These are phyloP conservation scores for Fraxinus cuspidata DNA, from an alignment of 257 asterid species.

Conservation along the genomic window DNA sequence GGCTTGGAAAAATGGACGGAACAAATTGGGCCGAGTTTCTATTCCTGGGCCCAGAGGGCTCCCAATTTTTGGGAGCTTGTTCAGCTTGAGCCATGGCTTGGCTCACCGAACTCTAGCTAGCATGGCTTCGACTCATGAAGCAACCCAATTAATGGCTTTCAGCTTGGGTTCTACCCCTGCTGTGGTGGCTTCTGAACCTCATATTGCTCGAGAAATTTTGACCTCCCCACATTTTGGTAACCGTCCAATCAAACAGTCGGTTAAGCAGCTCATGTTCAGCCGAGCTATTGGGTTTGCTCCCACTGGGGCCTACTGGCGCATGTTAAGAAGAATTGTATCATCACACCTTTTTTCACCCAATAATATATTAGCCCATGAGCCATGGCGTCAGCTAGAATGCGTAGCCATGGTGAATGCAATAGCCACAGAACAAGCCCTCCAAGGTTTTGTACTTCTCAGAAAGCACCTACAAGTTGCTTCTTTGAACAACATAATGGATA, in stretches of 20 bases:
- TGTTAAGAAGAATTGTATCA: conserved; percentile 48
- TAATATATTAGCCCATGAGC: conserved; percentile 46
- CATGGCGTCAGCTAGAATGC: conserved; percentile 42
- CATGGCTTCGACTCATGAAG: conserved; percentile 40
- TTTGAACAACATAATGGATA: conserved; percentile 49
- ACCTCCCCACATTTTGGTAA: conserved; percentile 55
- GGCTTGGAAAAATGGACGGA: conserved; percentile 53
- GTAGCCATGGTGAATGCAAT: conserved; percentile 40
- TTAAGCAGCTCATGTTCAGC: conserved; percentile 57
- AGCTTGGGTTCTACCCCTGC: conserved; percentile 58
- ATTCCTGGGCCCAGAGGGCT: conserved; percentile 62
- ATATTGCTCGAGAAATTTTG: conserved; percentile 51
- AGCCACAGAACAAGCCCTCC: conserved; percentile 34
- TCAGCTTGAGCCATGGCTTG: conserved; percentile 59
- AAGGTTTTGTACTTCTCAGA: conserved; percentile 43
- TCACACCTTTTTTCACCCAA: conserved; percentile 53
- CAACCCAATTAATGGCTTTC: conserved; percentile 53
- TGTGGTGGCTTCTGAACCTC: conserved; percentile 47
- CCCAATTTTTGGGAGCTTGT: conserved; percentile 61
- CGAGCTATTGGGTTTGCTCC: conserved; percentile 76
- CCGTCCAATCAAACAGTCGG: conserved; percentile 63
- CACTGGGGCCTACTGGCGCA: conserved; percentile 52
- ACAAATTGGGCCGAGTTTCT: conserved; percentile 35
- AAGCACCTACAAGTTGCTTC: conserved; percentile 52
- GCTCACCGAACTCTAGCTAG: conserved; percentile 57